Percentiles rank a stretch among this genome's conserved stretches.
phyloP scores from a whole-genome alignment of 1,284 basidiomycete genomes.

The Ustilago esculenta region DNA sequence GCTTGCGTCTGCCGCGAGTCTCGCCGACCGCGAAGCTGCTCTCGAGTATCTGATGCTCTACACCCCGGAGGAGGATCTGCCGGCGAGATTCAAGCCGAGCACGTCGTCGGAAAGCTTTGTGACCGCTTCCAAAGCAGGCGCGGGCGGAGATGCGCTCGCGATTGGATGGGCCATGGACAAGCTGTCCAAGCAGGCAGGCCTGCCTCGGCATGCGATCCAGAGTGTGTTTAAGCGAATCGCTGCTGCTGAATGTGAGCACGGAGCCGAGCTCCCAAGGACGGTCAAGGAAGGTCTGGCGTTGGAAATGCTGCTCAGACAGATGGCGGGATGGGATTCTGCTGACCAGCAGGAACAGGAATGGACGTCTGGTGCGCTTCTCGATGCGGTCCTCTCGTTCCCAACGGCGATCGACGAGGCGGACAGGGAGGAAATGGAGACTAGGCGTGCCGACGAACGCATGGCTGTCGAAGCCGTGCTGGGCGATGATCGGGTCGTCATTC shows the following conservation, averaged over 20 bases:
- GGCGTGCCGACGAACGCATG: slow-evolving; percentile 77
- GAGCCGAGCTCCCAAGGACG: slow-evolving; percentile 11
- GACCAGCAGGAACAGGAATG: slow-evolving; percentile 13
- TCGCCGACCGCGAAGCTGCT: slow-evolving; percentile 72
- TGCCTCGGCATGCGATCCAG: slow-evolving; percentile 78
- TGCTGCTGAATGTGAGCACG: slow-evolving; percentile 8
- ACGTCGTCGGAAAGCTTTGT: slow-evolving; percentile 77
- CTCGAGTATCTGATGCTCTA: slow-evolving; percentile 80
- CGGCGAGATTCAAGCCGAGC: slow-evolving; percentile 69
- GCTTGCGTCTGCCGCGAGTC: slow-evolving; percentile 49
- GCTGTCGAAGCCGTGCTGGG: slow-evolving; percentile 72
- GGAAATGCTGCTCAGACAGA: slow-evolving; percentile 46
- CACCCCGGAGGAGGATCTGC: slow-evolving; percentile 81
- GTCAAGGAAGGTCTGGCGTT: slow-evolving; percentile 44
- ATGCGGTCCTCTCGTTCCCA: slow-evolving; percentile 14
- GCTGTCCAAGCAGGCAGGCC: slow-evolving; percentile 83
- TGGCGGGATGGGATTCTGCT: slow-evolving; percentile 31
- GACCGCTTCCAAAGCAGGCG: slow-evolving; percentile 70
- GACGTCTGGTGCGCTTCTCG: slow-evolving; percentile 26
- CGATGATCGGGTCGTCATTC: slow-evolving; percentile 49
- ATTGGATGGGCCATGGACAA: slow-evolving; percentile 84
- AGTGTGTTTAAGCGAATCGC: slow-evolving; percentile 68
- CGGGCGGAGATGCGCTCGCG: slow-evolving; percentile 73
- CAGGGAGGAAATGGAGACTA: slow-evolving; percentile 63
- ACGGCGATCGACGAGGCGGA: slow-evolving; percentile 13